Evolutionary conservation across 2,329 filamentous ascomycete genomes (phyloP), one percentile per base, ranked within the genome.

Genomic region (Ophiobolus disseminans): DNA sequence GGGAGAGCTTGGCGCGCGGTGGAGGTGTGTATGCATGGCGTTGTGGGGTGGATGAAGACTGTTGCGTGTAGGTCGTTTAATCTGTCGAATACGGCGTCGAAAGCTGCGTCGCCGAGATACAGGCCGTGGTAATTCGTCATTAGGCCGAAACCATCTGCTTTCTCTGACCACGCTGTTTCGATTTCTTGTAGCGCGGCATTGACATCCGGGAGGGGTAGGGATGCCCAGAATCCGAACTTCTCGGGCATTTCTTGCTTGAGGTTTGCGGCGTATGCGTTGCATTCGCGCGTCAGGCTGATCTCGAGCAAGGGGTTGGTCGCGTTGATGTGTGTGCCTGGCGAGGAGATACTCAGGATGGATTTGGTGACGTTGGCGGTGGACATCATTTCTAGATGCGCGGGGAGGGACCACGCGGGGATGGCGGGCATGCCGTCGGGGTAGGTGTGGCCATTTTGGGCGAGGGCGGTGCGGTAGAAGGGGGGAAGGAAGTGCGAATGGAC

Each of bases 41-140:
- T 79, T 0, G 80, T 83, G 0, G 80, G 81, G 45, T 85, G 82
- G 36, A 83, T 77, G 60, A 85, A 84, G 1, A 83, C 70, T 1
- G 73, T 76, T 0, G 78, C 78, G 3, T 76, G 70, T 1, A 78
- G 62, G 2, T 64, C 55, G 44, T 83, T 77, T 20, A 85, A 62
- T 26, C 75, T 76, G 2, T 75, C 70, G 52, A 81, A 83, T 10
- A 84, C 69, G 0, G 70, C 64, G 17, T 77, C 74, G 21, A 84
- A 72, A 1, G 53, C 57, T 0, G 66, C 49, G 50, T 81, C 75
- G 3, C 82, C 82, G 0, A 83, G 63, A 57, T 84, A 84, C 10
- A 75, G 56, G 5, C 81, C 81, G 37, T 81, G 76, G 19, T 75
- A 75, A 48, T 84, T 85, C 1, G 81, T 81, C 58, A 81, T 54